Conservation (phyloP, 1,139 yeast species). For the Debaryomyces nepalensis region DNA sequence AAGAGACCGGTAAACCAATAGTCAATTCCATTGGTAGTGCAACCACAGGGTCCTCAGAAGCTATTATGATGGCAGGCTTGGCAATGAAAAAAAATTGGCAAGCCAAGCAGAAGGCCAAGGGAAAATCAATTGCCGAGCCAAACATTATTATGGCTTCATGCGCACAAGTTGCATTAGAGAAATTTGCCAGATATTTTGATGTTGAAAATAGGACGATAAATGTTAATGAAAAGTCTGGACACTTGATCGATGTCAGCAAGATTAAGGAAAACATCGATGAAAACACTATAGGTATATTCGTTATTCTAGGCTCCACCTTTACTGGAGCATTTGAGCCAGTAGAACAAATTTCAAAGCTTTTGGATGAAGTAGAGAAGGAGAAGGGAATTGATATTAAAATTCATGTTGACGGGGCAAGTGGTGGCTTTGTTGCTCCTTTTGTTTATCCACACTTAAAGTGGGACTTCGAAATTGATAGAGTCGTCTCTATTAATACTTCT, state of each 20-base stretch:
- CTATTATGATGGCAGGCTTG: conserved; percentile 89
- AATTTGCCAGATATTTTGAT: conserved; percentile 91
- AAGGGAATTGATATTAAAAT: conserved; percentile 74
- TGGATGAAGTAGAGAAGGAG: conserved; percentile 71
- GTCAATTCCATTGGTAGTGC: conserved; percentile 78
- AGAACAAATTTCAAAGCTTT: conserved; percentile 55
- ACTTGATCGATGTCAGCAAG: conserved; percentile 63
- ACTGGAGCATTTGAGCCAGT: conserved; percentile 93
- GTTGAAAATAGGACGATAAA: conserved; percentile 82
- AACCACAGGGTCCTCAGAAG: conserved; percentile 93
- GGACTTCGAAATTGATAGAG: conserved; percentile 83
- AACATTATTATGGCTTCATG: conserved; percentile 94
- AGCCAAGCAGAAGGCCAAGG: conserved; percentile 59
- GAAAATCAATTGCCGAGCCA: conserved; percentile 67
- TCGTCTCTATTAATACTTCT: conserved; percentile 84
- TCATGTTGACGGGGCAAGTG: conserved; percentile 94
- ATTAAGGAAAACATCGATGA: conserved; percentile 76
- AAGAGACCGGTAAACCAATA: conserved; percentile 31
- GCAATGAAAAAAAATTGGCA: conserved; percentile 94
- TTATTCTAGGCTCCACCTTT: conserved; percentile 87
- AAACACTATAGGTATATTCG: conserved; percentile 91
- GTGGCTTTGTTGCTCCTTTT: conserved; percentile 88
- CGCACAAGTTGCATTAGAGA: conserved; percentile 93
- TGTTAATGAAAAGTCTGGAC: conserved; percentile 61
- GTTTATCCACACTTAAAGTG: conserved; percentile 73